A percentile compares a stretch with the other conserved stretches of the same genome.
phyloP scores from a whole-genome alignment of 2,329 filamentous ascomycete genomes.

The Ceratocystis destructans region DNA sequence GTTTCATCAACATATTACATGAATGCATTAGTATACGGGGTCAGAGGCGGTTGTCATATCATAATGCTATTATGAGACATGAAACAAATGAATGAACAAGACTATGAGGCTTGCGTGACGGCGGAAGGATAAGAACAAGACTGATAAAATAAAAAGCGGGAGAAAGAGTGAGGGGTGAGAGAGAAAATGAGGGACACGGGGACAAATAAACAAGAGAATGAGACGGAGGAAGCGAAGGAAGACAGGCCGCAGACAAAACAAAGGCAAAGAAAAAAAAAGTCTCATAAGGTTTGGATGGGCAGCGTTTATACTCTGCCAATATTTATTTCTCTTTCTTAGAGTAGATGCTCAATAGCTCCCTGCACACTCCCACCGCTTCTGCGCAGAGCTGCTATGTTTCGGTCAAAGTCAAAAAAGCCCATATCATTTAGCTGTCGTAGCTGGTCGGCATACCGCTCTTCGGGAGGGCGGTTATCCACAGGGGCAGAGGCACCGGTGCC shows the following conservation, averaged over 20 bases:
- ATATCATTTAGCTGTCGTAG: slow-evolving; percentile 92
- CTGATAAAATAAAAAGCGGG: not conserved
- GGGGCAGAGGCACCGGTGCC: slow-evolving; percentile 33
- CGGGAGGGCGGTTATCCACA: slow-evolving; percentile 72
- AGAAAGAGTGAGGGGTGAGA: not conserved
- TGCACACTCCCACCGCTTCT: slow-evolving; percentile 88
- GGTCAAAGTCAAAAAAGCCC: slow-evolving; percentile 95
- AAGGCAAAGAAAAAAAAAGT: not conserved
- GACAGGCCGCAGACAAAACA: not conserved
- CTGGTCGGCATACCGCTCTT: slow-evolving; percentile 85
- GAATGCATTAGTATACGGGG: not conserved
- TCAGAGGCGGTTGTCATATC: not conserved
- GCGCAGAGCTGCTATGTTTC: slow-evolving; percentile 77
- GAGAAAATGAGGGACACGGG: not conserved
- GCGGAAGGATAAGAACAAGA: not conserved
- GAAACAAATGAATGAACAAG: not conserved
- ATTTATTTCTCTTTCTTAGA: slow-evolving; percentile 27
- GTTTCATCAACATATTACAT: not conserved
- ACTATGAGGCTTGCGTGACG: not conserved
- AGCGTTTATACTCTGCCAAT: not conserved
- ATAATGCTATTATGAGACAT: slow-evolving; percentile 1
- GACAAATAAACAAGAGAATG: not conserved
- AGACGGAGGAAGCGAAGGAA: not conserved
- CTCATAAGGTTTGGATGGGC: not conserved
- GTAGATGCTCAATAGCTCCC: slow-evolving; percentile 68